These are phyloP conservation scores for Salicornia ramosissima DNA, from an alignment of 148 eudicot genomes.

Conservation along the genomic window DNA sequence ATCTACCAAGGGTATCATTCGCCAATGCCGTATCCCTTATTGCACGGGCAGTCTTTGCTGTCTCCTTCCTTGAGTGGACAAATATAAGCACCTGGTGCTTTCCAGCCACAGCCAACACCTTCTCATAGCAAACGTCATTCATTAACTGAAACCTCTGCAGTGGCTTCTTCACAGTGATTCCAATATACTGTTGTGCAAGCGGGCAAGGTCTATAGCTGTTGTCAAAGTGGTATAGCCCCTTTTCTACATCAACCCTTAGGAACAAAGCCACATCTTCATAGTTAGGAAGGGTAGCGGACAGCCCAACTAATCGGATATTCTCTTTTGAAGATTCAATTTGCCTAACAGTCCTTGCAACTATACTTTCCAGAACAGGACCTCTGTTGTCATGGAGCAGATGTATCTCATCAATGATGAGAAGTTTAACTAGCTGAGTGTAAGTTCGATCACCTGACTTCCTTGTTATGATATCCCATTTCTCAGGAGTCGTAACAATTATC, in stretches of 20 bases:
- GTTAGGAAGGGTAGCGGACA: slow-evolving; percentile 83
- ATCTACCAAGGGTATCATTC: slow-evolving; percentile 59
- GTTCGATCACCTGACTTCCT: slow-evolving; percentile 81
- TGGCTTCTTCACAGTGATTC: slow-evolving; percentile 70
- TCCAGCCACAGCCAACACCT: slow-evolving; percentile 61
- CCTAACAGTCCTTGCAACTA: slow-evolving; percentile 71
- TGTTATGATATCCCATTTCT: slow-evolving; percentile 80
- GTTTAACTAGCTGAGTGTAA: slow-evolving; percentile 71
- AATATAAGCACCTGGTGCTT: slow-evolving; percentile 69
- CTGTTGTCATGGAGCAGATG: slow-evolving; percentile 77
- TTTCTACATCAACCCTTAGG: slow-evolving; percentile 55
- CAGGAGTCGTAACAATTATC: slow-evolving; percentile 79
- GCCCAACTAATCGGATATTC: slow-evolving; percentile 66
- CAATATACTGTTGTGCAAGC: slow-evolving; percentile 73
- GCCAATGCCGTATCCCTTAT: slow-evolving; percentile 71
- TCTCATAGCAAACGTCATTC: slow-evolving; percentile 77
- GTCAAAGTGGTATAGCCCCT: slow-evolving; percentile 67
- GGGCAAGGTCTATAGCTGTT: slow-evolving; percentile 80
- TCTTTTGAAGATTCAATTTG: slow-evolving; percentile 75
- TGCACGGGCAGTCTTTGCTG: slow-evolving; percentile 75
- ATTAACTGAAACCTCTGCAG: slow-evolving; percentile 74
- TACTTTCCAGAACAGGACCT: slow-evolving; percentile 81
- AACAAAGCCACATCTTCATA: slow-evolving; percentile 65
- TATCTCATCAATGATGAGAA: slow-evolving; percentile 71
- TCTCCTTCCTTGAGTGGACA: slow-evolving; percentile 81